Percentiles rank a stretch among this genome's conserved stretches.
These are phyloP conservation scores for Acanthamoeba comandoni DNA, from an alignment of 208 protist species.

Conservation along the genomic window DNA sequence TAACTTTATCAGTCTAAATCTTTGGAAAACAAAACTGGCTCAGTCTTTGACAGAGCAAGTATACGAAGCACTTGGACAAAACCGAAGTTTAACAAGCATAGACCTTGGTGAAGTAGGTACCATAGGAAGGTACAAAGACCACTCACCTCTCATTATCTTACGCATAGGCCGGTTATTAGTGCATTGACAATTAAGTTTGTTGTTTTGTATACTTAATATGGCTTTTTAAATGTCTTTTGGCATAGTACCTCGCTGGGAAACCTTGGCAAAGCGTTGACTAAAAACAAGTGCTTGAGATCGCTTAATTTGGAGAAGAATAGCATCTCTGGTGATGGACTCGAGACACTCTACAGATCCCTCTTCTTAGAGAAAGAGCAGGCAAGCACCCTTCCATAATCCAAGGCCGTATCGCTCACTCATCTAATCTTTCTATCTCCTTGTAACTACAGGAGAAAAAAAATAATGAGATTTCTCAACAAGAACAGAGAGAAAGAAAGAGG, in stretches of 20 bases:
- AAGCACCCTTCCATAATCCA: background rate
- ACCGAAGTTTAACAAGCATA: conserved; percentile 23
- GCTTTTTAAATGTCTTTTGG: too few relatives aligned
- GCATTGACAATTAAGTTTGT: background rate
- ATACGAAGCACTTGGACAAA: conserved; percentile 36
- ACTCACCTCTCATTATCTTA: too few relatives aligned
- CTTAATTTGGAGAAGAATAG: conserved; percentile 66
- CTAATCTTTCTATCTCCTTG: too few relatives aligned
- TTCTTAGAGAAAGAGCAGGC: conserved; percentile 55
- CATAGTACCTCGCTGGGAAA: conserved; percentile 46
- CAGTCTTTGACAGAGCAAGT: background rate
- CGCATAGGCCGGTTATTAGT: too few relatives aligned
- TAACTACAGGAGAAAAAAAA: too few relatives aligned
- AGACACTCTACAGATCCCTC: conserved; percentile 54
- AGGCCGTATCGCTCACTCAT: too few relatives aligned
- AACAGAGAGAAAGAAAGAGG: background rate
- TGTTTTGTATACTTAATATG: background rate
- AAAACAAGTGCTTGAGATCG: conserved; percentile 54
- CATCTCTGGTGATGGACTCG: conserved; percentile 49
- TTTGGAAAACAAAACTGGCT: conserved; percentile 59
- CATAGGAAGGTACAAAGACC: background rate
- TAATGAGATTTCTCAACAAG: too few relatives aligned
- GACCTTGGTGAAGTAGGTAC: conserved; percentile 49
- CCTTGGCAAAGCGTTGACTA: conserved; percentile 38
- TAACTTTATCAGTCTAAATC: conserved; percentile 28